Base-by-base conservation (phyloP, 805 yeast species). In the Candida hispaniensis region DNA sequence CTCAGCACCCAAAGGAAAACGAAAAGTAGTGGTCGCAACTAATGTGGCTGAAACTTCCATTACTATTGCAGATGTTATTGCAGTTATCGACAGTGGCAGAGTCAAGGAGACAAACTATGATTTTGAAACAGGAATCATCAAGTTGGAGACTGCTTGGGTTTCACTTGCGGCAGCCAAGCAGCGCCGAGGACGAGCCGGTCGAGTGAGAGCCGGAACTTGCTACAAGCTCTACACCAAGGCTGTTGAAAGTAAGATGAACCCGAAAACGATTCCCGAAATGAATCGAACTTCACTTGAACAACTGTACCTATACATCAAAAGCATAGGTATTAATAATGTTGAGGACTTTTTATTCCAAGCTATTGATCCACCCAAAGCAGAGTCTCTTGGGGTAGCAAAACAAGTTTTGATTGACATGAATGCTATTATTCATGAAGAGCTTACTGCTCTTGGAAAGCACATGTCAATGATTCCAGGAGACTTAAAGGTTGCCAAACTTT, bases 121-220 rank as follows among this genome's bases (percentile, higher is more conserved):
- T 50, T 48, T 82, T 0, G 63, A 60, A 21, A 62, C 73, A 10
- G 79, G 79, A 46, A 69, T 85, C 4, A 75, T 91, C 0, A 70
- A 70, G 36, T 63, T 88, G 29, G 63, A 73, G 4, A 96, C 88
- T 47, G 64, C 67, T 4, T 88, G 94, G 83, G 82, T 83, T 14
- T 86, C 97, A 0, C 71, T 70, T 43, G 96, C 97, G 0, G 94
- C 93, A 49, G 76, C 76, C 14, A 69, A 73, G 14, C 98, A 88
- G 56, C 70, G 98, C 59, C 66, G 94, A 54, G 98, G 98, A 54
- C 79, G 98, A 63, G 88, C 96, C n/a, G 98, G 98, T 44, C 86
- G 98, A 69, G 83, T 88, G 8, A 70, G 75, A 20, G 64, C 64
- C 15, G 98, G 98, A 39, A 60, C 63, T 9, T 85, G 96, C 43